These are phyloP conservation scores for Colletotrichum abscissum DNA, from an alignment of 2,329 filamentous ascomycete species.

Conservation along the genomic window DNA sequence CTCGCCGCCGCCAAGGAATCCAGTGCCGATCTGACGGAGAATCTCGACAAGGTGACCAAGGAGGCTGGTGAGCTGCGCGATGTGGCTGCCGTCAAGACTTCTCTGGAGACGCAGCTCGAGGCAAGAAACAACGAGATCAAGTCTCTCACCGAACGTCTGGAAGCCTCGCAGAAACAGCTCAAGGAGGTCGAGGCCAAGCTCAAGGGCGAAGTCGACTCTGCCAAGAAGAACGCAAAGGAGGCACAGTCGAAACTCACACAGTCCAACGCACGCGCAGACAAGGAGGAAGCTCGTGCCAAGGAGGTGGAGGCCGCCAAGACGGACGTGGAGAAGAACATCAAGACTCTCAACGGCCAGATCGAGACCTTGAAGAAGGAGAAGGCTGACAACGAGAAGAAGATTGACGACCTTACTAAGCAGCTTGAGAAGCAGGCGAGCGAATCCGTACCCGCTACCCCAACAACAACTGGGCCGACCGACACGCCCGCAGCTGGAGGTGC, in stretches of 20 bases:
- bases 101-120: conserved; percentile 62
- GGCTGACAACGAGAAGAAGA: conserved; percentile 52
- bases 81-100: conserved; percentile 51
- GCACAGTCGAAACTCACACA: conserved; percentile 42
- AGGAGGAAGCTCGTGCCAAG: conserved; percentile 45
- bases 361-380: conserved; percentile 51
- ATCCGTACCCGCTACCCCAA: conserved; percentile 36
- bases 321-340: conserved; percentile 56
- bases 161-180: conserved; percentile 56
- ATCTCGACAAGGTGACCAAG: conserved; percentile 73
- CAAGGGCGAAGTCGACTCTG: conserved; percentile 39
- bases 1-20: conserved; percentile 79
- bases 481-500: conserved; percentile 41
- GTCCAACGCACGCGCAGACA: conserved; percentile 39
- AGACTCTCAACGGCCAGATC: conserved; percentile 53
- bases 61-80: conserved; percentile 66
- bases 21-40: conserved; percentile 72
- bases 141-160: conserved; percentile 60
- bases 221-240: conserved; percentile 41
- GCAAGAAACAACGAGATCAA: conserved; percentile 60
- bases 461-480: conserved; percentile 37
- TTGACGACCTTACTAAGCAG: conserved; percentile 53
- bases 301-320: conserved; percentile 51
- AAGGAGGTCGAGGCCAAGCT: conserved; percentile 54
- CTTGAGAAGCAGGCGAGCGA: conserved; percentile 38